These are phyloP conservation scores for Saitozyma podzolica DNA, from an alignment of 768 basidiomycete species.

Conservation along the genomic window DNA sequence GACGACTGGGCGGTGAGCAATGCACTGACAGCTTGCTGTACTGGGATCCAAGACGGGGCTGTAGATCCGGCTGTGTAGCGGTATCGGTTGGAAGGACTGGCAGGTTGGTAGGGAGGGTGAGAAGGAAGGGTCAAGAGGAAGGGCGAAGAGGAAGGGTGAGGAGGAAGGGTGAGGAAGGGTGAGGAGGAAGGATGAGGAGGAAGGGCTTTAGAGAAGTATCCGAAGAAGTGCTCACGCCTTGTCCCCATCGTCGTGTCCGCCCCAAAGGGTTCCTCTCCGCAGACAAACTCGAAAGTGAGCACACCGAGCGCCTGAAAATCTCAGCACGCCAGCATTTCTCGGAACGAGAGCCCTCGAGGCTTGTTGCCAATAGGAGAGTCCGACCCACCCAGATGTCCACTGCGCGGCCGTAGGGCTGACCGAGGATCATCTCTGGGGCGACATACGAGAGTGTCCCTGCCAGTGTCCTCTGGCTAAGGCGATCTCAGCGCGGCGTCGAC, in stretches of 20 bases:
- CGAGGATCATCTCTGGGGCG: slow-evolving; percentile 97
- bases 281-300: slow-evolving; percentile 88
- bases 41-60: too few relatives aligned
- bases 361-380: neutral
- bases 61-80: too few relatives aligned
- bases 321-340: slow-evolving; percentile 1
- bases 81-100: neutral
- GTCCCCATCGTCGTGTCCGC: slow-evolving; percentile 33
- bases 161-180: neutral
- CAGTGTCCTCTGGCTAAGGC: slow-evolving; percentile 67
- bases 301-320: slow-evolving; percentile 72
- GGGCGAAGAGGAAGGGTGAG: neutral
- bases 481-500: neutral
- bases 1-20: slow-evolving; percentile 59
- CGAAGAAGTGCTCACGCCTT: slow-evolving; percentile 21
- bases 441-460: slow-evolving; percentile 96
- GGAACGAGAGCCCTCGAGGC: neutral
- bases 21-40: too few relatives aligned
- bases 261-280: slow-evolving; percentile 84
- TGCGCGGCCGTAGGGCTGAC: slow-evolving; percentile 79
- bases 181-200: neutral
- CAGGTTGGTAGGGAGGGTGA: neutral
- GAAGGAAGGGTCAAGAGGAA: neutral
- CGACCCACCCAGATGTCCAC: slow-evolving; percentile 77
- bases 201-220: neutral